phyloP scores from a whole-genome alignment of 352 stramenopile genomes.

The Phytophthora capsici region DNA sequence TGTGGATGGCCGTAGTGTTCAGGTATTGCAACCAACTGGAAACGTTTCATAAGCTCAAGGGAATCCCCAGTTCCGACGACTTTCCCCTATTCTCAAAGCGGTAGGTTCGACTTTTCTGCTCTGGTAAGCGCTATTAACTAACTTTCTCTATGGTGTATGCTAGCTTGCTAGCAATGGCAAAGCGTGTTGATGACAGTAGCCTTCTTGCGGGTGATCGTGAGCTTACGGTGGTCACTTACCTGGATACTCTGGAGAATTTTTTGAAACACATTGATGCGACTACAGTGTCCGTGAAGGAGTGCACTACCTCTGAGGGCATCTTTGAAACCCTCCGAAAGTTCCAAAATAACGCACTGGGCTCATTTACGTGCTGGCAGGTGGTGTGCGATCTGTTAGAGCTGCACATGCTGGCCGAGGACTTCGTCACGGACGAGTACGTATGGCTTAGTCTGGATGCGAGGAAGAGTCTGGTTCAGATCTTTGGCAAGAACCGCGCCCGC shows the following conservation, averaged over 20 bases:
- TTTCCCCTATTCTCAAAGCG: conserved; percentile 75
- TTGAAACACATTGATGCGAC: conserved; percentile 64
- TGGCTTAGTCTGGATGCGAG: conserved; percentile 83
- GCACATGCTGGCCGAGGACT: conserved; percentile 64
- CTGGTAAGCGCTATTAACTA: neutral
- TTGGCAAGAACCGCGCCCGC: conserved; percentile 77
- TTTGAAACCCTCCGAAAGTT: conserved; percentile 77
- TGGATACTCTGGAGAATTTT: conserved; percentile 77
- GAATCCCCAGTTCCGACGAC: conserved; percentile 75
- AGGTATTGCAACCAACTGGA: conserved; percentile 85
- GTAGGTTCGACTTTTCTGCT: conserved; percentile 23
- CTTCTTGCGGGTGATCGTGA: conserved; percentile 68
- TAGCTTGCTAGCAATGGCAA: conserved; percentile 58
- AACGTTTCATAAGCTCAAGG: conserved; percentile 81
- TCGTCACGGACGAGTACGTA: conserved; percentile 74
- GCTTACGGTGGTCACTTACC: conserved; percentile 58
- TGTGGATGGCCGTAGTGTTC: conserved; percentile 86
- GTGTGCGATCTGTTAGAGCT: conserved; percentile 82
- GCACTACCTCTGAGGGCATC: conserved; percentile 51
- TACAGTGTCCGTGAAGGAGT: conserved; percentile 63
- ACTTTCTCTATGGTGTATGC: no score
- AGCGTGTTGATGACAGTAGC: conserved; percentile 54
- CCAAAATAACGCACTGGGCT: conserved; percentile 74
- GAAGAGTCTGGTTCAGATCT: conserved; percentile 85
- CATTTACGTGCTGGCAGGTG: conserved; percentile 89